Evolutionary conservation across 2,329 filamentous ascomycete species (phyloP).

Genomic region (Fusarium sarcochroum): DNA sequence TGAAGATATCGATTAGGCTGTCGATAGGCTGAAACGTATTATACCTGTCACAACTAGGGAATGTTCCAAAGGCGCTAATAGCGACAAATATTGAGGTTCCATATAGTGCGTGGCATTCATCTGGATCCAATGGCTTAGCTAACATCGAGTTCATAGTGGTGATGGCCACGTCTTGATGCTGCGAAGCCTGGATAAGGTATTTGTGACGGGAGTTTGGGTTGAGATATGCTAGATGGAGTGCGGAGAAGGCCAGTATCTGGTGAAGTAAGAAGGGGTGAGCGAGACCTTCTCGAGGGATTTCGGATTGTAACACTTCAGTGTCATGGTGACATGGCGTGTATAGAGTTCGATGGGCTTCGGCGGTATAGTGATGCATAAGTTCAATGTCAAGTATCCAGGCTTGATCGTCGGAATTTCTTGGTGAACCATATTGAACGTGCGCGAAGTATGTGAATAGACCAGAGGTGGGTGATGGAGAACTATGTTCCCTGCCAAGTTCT

Average conservation of each 20-base stretch:
- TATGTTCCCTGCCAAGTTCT: not conserved
- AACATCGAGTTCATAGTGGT: slow-evolving; percentile 14
- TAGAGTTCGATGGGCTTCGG: slow-evolving; percentile 17
- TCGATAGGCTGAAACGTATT: slow-evolving; percentile 8
- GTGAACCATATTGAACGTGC: slow-evolving; percentile 4
- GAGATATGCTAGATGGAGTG: slow-evolving; percentile 18
- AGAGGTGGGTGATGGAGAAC: not conserved
- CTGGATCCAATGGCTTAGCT: not conserved
- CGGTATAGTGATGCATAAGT: slow-evolving; percentile 31
- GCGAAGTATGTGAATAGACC: slow-evolving; percentile 22
- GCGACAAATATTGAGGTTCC: slow-evolving; percentile 31
- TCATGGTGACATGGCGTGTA: slow-evolving; percentile 8
- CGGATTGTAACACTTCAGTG: slow-evolving; percentile 10
- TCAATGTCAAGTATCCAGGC: slow-evolving; percentile 15
- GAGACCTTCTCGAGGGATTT: slow-evolving; percentile 13
- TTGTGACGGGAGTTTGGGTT: slow-evolving; percentile 13
- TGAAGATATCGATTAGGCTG: slow-evolving; percentile 24
- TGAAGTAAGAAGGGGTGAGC: slow-evolving; percentile 18
- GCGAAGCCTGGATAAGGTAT: slow-evolving; percentile 25
- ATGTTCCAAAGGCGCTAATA: slow-evolving; percentile 23
- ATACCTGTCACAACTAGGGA: slow-evolving; percentile 20
- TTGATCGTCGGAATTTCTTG: not conserved
- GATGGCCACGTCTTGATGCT: slow-evolving; percentile 26
- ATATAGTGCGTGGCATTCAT: slow-evolving; percentile 22
- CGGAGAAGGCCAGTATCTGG: slow-evolving; percentile 30